phyloP scores from a whole-genome alignment of 768 basidiomycete species.

The Rhizopogon vinicolor region DNA sequence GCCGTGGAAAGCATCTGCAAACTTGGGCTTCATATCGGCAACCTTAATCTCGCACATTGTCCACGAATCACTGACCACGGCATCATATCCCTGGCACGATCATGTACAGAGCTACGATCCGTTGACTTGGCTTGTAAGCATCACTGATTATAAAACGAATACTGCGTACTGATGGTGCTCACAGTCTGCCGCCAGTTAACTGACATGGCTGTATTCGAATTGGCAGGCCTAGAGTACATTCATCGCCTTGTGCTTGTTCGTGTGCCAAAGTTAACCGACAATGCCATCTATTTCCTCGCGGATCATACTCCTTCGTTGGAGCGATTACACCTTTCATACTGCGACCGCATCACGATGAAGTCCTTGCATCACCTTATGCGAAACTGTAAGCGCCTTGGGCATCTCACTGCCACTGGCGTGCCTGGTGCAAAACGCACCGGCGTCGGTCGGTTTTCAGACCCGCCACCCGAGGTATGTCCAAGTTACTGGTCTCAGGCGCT shows the following conservation, averaged over 20 bases:
- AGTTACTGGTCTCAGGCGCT: not conserved
- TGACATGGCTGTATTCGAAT: conserved; percentile 79
- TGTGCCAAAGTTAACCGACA: conserved; percentile 79
- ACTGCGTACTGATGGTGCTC: conserved; percentile 12
- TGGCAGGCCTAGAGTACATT: conserved; percentile 64
- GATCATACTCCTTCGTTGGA: conserved; percentile 69
- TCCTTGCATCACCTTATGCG: conserved; percentile 70
- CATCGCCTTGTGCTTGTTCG: conserved; percentile 78
- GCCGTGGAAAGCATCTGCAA: conserved; percentile 62
- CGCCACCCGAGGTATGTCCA: conserved; percentile 53
- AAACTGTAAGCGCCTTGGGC: conserved; percentile 54
- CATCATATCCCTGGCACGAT: conserved; percentile 60
- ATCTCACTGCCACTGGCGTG: conserved; percentile 79
- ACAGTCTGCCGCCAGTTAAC: conserved; percentile 80
- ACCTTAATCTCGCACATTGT: conserved; percentile 78
- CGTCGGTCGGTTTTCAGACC: conserved; percentile 72
- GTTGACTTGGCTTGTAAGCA: conserved; percentile 83
- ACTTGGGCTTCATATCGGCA: conserved; percentile 73
- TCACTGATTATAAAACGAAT: conserved; percentile 12
- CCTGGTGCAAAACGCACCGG: conserved; percentile 68
- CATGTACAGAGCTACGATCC: conserved; percentile 70
- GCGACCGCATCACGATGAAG: conserved; percentile 72
- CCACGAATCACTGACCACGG: conserved; percentile 75
- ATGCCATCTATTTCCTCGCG: conserved; percentile 72
- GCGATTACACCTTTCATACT: conserved; percentile 83